Percentiles rank a stretch among this genome's conserved stretches.
These are phyloP conservation scores for Hypoxylon sp. DNA, from an alignment of 2,329 filamentous ascomycete species.

Conservation along the genomic window DNA sequence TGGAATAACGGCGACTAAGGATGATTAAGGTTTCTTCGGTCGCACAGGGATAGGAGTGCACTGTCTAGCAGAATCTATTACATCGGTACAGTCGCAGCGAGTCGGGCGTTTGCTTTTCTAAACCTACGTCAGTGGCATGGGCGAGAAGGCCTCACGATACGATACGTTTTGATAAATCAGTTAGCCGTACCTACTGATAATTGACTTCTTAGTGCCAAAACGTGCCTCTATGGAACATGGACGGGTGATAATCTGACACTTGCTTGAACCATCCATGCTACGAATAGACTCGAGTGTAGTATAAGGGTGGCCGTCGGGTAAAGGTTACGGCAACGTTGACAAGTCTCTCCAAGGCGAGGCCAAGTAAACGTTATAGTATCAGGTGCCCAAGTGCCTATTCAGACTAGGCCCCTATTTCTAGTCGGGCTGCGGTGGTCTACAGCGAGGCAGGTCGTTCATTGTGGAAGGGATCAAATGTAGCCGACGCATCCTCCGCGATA, in stretches of 20 bases:
- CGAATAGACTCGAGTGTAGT: no score
- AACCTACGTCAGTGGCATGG: not conserved
- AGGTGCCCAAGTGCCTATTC: no score
- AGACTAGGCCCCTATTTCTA: no score
- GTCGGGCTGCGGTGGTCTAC: no score
- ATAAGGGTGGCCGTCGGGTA: no score
- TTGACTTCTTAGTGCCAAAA: no score
- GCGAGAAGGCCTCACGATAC: no score
- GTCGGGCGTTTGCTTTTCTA: not conserved
- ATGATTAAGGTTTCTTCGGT: conserved; percentile 14
- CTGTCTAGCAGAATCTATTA: conserved; percentile 11
- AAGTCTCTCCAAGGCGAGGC: not conserved
- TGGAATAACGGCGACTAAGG: conserved; percentile 11
- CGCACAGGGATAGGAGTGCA: not conserved
- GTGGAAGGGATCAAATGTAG: no score
- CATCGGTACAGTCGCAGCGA: not conserved
- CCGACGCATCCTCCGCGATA: no score
- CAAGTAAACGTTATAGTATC: not conserved
- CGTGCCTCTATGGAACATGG: not conserved
- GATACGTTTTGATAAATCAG: not conserved
- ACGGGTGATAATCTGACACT: not conserved
- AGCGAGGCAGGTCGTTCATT: no score
- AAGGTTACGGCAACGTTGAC: no score
- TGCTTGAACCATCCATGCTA: no score
- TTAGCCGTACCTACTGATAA: not conserved